Percentiles rank a stretch among this genome's conserved stretches.
These are phyloP conservation scores for Blastobotrys capitulatus DNA, from an alignment of 1,139 yeast species.

Conservation along the genomic window DNA sequence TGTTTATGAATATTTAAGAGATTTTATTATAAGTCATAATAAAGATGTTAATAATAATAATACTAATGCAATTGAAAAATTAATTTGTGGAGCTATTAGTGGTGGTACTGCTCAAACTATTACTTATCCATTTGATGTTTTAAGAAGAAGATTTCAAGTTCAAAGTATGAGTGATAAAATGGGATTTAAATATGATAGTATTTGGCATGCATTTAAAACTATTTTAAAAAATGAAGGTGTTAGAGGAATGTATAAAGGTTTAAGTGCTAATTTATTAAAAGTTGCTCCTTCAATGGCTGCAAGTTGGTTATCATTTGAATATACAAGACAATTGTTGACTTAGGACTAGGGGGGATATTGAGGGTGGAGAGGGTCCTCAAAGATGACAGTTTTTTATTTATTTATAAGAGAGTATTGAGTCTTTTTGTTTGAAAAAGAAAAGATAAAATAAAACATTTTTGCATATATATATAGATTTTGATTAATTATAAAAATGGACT, in stretches of 20 bases:
- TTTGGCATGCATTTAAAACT: constrained; percentile 61
- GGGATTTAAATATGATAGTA: constrained; percentile 69
- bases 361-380: no score
- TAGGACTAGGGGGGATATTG: no score
- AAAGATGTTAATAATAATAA: constrained; percentile 18
- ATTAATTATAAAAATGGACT: no score
- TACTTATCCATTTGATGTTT: constrained; percentile 85
- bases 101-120: constrained; percentile 82
- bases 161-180: constrained; percentile 63
- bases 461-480: no score
- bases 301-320: constrained; percentile 83
- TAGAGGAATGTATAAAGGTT: constrained; percentile 79
- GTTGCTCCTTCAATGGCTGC: constrained; percentile 96
- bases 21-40: constrained; percentile 36
- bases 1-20: constrained; percentile 76
- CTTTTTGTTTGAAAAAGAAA: no score
- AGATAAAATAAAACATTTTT: no score
- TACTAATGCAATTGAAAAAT: constrained; percentile 47
- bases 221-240: constrained; percentile 72
- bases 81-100: constrained; percentile 76
- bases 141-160: constrained; percentile 87
- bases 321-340: constrained; percentile 41
- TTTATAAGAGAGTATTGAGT: no score
- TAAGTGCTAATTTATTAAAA: constrained; percentile 82
- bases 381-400: no score